Conservation (phyloP, 2,329 filamentous ascomycete species). For the Ceratocystis variospora region DNA sequence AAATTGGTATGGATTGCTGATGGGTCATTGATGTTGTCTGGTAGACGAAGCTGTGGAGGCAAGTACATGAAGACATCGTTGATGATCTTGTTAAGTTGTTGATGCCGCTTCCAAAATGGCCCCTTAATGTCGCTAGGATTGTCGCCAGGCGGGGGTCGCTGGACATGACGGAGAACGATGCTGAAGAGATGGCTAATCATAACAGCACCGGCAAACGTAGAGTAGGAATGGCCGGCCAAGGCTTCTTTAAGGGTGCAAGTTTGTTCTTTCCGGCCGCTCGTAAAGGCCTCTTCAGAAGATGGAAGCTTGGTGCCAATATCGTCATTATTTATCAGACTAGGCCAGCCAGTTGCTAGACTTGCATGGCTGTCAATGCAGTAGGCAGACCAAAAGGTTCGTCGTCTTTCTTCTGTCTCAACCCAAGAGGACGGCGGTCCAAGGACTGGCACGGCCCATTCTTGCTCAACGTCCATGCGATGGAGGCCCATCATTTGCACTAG, state of each 20-base stretch:
- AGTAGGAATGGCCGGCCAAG: constrained; percentile 48
- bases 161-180: constrained; percentile 65
- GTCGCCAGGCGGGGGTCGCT: constrained; percentile 56
- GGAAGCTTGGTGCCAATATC: constrained; percentile 75
- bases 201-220: constrained; percentile 57
- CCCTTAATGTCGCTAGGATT: constrained; percentile 59
- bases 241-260: constrained; percentile 51
- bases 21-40: constrained; percentile 51
- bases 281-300: constrained; percentile 61
- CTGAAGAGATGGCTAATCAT: constrained; percentile 70
- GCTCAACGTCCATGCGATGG: constrained; percentile 56
- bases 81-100: constrained; percentile 66
- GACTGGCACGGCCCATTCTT: constrained; percentile 56
- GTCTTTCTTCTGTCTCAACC: constrained; percentile 62
- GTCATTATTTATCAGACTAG: constrained; percentile 59
- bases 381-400: constrained; percentile 73
- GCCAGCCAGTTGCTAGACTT: constrained; percentile 83
- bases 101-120: constrained; percentile 74
- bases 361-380: constrained; percentile 76
- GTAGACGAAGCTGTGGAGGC: constrained; percentile 60
- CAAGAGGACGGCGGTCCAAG: constrained; percentile 62
- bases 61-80: constrained; percentile 66
- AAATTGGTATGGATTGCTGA: constrained; percentile 74
- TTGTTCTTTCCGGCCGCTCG: constrained; percentile 47
- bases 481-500: constrained; percentile 75